These are phyloP conservation scores for Trichoderma aggressivum DNA, from an alignment of 2,329 filamentous ascomycete genomes.

Conservation along the genomic window DNA sequence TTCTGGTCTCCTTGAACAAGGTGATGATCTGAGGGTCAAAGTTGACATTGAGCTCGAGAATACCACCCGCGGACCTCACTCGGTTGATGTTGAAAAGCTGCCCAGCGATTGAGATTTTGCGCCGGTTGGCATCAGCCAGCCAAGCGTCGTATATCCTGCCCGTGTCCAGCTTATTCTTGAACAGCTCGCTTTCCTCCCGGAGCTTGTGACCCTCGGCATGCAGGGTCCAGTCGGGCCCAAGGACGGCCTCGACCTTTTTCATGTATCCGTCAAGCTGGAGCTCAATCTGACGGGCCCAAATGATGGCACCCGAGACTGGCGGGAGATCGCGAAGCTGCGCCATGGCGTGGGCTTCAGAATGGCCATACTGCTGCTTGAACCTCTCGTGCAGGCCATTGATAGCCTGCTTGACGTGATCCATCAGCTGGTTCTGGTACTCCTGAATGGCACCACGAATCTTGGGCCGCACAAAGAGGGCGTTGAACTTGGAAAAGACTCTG, in stretches of 20 bases:
- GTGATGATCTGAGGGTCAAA: conserved; percentile 97
- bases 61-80: conserved; percentile 86
- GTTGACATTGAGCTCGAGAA: conserved; percentile 85
- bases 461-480: conserved; percentile 95
- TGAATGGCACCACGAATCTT: conserved; percentile 98
- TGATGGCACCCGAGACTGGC: conserved; percentile 93
- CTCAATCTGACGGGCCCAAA: conserved; percentile 97
- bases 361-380: conserved; percentile 98
- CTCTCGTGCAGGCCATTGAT: conserved; percentile 91
- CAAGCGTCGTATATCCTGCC: conserved; percentile 92
- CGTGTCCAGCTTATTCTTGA: conserved; percentile 94
- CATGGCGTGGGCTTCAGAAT: conserved; percentile 98
- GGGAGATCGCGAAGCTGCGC: conserved; percentile 93
- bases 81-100: conserved; percentile 86
- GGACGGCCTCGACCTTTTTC: conserved; percentile 97
- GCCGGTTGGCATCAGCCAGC: conserved; percentile 83
- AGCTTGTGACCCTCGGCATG: conserved; percentile 95
- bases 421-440: conserved; percentile 96
- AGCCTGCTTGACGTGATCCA: conserved; percentile 96
- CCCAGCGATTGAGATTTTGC: conserved; percentile 87
- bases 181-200: conserved; percentile 84
- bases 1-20: conserved; percentile 96
- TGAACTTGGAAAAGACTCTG: conserved; percentile 99
- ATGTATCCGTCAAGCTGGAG: conserved; percentile 94
- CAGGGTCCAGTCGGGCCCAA: conserved; percentile 90